phyloP scores from a whole-genome alignment of 2,329 filamentous ascomycete species.

The Dactylellina cionopaga region DNA sequence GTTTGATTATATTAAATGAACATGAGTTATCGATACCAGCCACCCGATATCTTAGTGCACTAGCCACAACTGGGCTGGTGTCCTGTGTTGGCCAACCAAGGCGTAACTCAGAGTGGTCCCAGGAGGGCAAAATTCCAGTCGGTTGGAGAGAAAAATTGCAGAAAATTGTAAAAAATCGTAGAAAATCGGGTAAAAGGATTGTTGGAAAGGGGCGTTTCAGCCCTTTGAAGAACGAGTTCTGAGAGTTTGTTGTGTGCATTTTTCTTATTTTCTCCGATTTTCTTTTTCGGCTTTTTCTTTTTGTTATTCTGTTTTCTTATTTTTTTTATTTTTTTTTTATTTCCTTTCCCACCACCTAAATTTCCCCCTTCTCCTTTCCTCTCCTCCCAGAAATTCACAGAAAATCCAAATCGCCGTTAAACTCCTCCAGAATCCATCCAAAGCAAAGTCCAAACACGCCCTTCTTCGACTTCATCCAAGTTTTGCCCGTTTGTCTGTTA shows the following conservation, averaged over 20 bases:
- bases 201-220: conserved; percentile 20
- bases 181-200: conserved; percentile 35
- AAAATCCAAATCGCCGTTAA: conserved; percentile 35
- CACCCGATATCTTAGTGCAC: not conserved
- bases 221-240: not conserved
- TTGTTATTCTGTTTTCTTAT: conserved; percentile 17
- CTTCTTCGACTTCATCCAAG: not conserved
- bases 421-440: conserved; percentile 17
- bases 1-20: not conserved
- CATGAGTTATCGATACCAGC: not conserved
- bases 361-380: conserved; percentile 20
- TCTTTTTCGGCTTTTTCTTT: conserved; percentile 15
- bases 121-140: not conserved
- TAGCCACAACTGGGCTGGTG: not conserved
- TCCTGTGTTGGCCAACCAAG: not conserved
- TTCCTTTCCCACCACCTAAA: conserved; percentile 42
- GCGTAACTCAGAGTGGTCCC: no score
- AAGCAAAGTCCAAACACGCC: conserved; percentile 6
- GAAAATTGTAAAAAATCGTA: conserved; percentile 45
- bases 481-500: no score
- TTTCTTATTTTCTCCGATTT: conserved; percentile 28
- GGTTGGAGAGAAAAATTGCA: conserved; percentile 3
- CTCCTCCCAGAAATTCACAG: conserved; percentile 28
- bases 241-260: conserved; percentile 32
- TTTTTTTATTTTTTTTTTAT: conserved; percentile 33